Evolutionary conservation across 2,329 filamentous ascomycete genomes (phyloP).

Genomic region (Amauroascus verrucosus): DNA sequence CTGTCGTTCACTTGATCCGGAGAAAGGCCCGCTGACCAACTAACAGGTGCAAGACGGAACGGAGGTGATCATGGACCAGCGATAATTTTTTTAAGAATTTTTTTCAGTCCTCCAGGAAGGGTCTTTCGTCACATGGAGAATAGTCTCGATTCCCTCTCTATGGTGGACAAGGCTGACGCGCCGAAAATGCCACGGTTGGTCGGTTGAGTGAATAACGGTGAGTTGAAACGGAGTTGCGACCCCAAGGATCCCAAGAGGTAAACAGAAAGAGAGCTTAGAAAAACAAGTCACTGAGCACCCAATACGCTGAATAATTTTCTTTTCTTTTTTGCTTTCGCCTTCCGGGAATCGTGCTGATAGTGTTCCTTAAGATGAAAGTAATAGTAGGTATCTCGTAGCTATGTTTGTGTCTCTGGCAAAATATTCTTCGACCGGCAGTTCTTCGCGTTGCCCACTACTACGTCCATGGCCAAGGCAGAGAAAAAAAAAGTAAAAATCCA

Average conservation of each 20-base stretch:
- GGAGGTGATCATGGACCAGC: background rate
- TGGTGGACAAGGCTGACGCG: slow-evolving; percentile 2
- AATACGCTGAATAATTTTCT: background rate
- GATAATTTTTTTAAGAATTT: background rate
- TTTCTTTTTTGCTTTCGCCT: no score
- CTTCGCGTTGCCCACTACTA: background rate
- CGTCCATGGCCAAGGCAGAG: background rate
- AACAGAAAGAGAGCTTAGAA: background rate
- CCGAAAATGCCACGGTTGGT: background rate
- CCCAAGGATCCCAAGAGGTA: background rate
- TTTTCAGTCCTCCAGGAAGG: background rate
- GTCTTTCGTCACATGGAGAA: background rate
- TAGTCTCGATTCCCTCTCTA: background rate
- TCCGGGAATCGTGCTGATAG: background rate
- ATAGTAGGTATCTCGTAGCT: no score
- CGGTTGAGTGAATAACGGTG: slow-evolving; percentile 2
- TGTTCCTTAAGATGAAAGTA: no score
- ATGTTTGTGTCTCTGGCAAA: no score
- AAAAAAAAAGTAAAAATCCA: background rate
- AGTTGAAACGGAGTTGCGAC: background rate
- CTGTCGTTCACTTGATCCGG: background rate
- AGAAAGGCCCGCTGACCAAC: background rate
- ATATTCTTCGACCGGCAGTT: no score
- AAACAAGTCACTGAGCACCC: background rate
- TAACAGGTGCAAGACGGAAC: background rate